Percentiles rank a stretch among this genome's conserved stretches.
These are phyloP conservation scores for Protomyces arabidopsidicola DNA, from an alignment of 1,139 yeast genomes.

Conservation along the genomic window DNA sequence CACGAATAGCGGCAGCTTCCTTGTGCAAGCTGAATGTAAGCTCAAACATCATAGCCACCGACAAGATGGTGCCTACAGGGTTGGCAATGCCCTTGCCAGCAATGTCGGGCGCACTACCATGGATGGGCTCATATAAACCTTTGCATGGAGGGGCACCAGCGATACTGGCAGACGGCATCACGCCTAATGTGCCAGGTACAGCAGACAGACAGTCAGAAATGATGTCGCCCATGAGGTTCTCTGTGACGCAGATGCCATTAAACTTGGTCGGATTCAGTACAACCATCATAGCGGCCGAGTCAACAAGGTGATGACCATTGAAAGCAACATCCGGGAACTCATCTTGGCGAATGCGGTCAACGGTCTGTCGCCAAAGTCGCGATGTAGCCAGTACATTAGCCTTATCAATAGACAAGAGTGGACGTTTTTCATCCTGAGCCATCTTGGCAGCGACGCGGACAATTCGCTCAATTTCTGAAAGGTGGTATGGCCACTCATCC, in stretches of 20 bases:
- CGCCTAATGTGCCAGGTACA: constrained; percentile 93
- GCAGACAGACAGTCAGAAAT: constrained; percentile 96
- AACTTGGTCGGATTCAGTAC: constrained; percentile 83
- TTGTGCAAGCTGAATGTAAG: constrained; percentile 73
- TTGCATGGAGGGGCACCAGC: constrained; percentile 93
- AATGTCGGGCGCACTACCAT: constrained; percentile 96
- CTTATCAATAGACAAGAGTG: constrained; percentile 93
- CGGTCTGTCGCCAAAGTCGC: constrained; percentile 92
- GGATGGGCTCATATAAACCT: constrained; percentile 97
- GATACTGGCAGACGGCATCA: constrained; percentile 91
- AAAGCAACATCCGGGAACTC: constrained; percentile 85
- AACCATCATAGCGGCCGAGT: constrained; percentile 96
- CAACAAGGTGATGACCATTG: constrained; percentile 83
- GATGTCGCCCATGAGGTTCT: constrained; percentile 97
- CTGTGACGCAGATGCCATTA: constrained; percentile 86
- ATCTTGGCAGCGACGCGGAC: constrained; percentile 97
- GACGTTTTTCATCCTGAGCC: constrained; percentile 76
- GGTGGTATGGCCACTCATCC: constrained; percentile 90
- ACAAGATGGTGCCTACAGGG: constrained; percentile 87
- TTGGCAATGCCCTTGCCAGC: constrained; percentile 73
- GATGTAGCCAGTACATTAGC: constrained; percentile 96
- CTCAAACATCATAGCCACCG: constrained; percentile 96
- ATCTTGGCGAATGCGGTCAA: constrained; percentile 69
- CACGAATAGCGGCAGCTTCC: constrained; percentile 85
- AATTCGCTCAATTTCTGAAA: constrained; percentile 85